Conservation (phyloP, 2,329 filamentous ascomycete species). For the Zopfia rhizophila region DNA sequence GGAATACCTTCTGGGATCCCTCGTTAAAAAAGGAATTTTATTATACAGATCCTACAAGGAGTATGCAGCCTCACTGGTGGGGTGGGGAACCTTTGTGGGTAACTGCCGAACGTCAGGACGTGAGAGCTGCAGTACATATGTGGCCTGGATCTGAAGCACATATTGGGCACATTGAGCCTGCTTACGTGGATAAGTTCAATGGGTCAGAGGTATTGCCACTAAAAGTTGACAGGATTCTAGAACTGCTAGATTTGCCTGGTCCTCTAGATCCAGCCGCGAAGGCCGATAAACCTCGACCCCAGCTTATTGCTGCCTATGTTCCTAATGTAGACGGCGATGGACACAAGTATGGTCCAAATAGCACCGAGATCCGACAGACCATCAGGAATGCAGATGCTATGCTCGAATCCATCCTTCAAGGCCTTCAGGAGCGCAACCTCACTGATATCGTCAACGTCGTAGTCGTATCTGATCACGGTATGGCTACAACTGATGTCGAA, state of each 20-base stretch:
- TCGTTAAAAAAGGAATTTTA: slow-evolving; percentile 80
- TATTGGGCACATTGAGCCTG: slow-evolving; percentile 77
- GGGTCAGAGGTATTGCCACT: slow-evolving; percentile 75
- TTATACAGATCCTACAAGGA: slow-evolving; percentile 80
- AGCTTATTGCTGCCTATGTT: slow-evolving; percentile 93
- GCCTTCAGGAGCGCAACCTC: slow-evolving; percentile 82
- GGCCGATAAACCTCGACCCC: slow-evolving; percentile 71
- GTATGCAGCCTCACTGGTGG: slow-evolving; percentile 93
- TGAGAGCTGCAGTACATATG: slow-evolving; percentile 91
- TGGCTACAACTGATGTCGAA: slow-evolving; percentile 88
- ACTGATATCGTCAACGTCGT: slow-evolving; percentile 92
- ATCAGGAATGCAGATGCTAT: slow-evolving; percentile 85
- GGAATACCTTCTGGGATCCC: slow-evolving; percentile 95
- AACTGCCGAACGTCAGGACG: slow-evolving; percentile 84
- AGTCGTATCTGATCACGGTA: slow-evolving; percentile 97
- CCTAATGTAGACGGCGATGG: slow-evolving; percentile 90
- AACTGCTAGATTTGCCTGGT: slow-evolving; percentile 86
- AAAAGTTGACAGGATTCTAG: slow-evolving; percentile 83
- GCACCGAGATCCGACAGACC: slow-evolving; percentile 84
- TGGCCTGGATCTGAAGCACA: slow-evolving; percentile 97
- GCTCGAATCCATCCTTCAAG: slow-evolving; percentile 79
- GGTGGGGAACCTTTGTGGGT: slow-evolving; percentile 93
- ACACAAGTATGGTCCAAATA: slow-evolving; percentile 91
- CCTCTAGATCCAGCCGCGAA: slow-evolving; percentile 66
- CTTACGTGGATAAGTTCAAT: slow-evolving; percentile 86